Percentiles rank a stretch among this genome's conserved stretches.
Conservation (phyloP, 1,284 basidiomycete genomes). For the Pyrrhoderma noxium region DNA sequence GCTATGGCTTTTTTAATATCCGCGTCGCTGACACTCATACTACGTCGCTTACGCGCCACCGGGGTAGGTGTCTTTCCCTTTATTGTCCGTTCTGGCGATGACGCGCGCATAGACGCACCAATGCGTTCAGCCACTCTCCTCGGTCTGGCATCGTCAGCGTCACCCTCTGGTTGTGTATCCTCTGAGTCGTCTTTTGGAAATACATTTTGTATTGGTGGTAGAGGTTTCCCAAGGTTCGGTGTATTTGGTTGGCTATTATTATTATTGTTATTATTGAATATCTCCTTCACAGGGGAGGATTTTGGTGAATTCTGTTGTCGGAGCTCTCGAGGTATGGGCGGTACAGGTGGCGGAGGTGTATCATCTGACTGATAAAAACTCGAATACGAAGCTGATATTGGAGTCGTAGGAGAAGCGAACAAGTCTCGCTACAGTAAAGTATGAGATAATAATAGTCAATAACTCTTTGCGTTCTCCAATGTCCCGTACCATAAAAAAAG, state of each 20-base stretch:
- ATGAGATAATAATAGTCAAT: no score
- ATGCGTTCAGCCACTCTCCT: slow-evolving; percentile 47
- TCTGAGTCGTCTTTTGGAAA: slow-evolving; percentile 18
- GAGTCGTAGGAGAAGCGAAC: slow-evolving; percentile 19
- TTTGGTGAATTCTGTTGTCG: slow-evolving; percentile 33
- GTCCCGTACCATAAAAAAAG: no score
- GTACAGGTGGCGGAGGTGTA: slow-evolving; percentile 57
- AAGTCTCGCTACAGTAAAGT: slow-evolving; percentile 18
- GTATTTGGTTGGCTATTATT: slow-evolving; percentile 27
- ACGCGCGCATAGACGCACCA: slow-evolving; percentile 27
- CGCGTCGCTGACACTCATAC: slow-evolving; percentile 66
- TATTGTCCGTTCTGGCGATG: slow-evolving; percentile 22
- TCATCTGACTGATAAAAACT: slow-evolving; percentile 30
- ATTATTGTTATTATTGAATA: no score
- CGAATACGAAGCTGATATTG: slow-evolving; percentile 12
- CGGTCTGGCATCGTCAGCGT: slow-evolving; percentile 33
- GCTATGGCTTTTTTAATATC: slow-evolving; percentile 46
- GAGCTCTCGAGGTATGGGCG: slow-evolving; percentile 51
- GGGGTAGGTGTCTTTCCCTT: slow-evolving; percentile 23
- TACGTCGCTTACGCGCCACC: slow-evolving; percentile 45
- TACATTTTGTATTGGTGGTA: slow-evolving; percentile 50
- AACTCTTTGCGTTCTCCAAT: no score
- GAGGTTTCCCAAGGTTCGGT: slow-evolving; percentile 41
- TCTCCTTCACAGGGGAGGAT: slow-evolving; percentile 43
- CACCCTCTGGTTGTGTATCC: not conserved